A percentile compares a stretch with the other conserved stretches of the same genome.
These are phyloP conservation scores for Glycine soja DNA, from an alignment of 306 rosid genomes.

Conservation along the genomic window DNA sequence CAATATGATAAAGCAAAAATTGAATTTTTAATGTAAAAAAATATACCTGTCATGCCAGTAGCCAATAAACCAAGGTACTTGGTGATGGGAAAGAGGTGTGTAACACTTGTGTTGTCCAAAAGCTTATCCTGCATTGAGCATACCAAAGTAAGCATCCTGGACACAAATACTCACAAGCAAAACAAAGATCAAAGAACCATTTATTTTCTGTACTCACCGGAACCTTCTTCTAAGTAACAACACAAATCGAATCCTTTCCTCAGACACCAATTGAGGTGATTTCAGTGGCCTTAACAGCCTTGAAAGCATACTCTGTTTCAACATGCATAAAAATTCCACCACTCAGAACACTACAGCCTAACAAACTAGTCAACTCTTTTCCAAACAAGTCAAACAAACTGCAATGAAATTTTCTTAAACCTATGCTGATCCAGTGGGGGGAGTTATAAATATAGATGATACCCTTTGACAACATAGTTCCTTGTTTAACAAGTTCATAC, in stretches of 20 bases:
- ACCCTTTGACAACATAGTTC: no score
- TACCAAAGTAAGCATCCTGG: constrained; percentile 18
- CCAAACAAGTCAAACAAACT: constrained; percentile 32
- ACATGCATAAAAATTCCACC: constrained; percentile 47
- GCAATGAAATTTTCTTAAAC: neutral
- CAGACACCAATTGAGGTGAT: constrained; percentile 93
- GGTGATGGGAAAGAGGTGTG: constrained; percentile 91
- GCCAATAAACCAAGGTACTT: constrained; percentile 94
- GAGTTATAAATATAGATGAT: neutral
- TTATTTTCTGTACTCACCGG: constrained; percentile 69
- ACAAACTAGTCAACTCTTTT: constrained; percentile 29
- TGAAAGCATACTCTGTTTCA: constrained; percentile 88
- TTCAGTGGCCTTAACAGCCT: constrained; percentile 97
- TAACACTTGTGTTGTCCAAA: constrained; percentile 94
- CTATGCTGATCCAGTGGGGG: neutral
- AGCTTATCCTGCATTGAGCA: constrained; percentile 83
- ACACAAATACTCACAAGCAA: constrained; percentile 26
- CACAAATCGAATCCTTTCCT: constrained; percentile 95
- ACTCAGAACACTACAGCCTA: constrained; percentile 43
- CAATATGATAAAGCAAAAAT: constrained; percentile 40
- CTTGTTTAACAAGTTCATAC: no score
- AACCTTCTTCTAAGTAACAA: constrained; percentile 97
- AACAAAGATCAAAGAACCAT: constrained; percentile 34
- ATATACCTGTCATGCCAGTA: constrained; percentile 89
- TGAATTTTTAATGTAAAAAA: constrained; percentile 26